A percentile compares a stretch with the other conserved stretches of the same genome.
phyloP scores from a whole-genome alignment of 2,329 filamentous ascomycete genomes.

The Botrytis byssoidea region DNA sequence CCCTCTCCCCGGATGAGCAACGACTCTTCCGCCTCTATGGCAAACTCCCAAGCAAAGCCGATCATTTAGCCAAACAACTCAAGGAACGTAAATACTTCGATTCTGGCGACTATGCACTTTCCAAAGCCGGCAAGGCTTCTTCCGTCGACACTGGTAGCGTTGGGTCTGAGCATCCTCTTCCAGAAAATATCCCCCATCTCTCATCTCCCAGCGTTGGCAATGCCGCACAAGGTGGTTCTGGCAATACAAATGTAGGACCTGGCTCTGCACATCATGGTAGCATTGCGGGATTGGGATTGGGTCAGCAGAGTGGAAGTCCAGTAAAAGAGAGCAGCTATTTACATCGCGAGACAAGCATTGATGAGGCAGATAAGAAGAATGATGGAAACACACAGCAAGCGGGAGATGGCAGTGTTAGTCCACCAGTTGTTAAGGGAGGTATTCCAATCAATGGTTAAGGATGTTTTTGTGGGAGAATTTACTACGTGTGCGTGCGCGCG shows the following conservation, averaged over 20 bases:
- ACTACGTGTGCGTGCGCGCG: slow-evolving; percentile 7
- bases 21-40: slow-evolving; percentile 95
- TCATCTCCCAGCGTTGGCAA: slow-evolving; percentile 56
- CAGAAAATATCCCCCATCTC: slow-evolving; percentile 92
- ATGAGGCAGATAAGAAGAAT: slow-evolving; percentile 52
- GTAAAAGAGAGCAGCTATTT: slow-evolving; percentile 89
- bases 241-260: slow-evolving; percentile 43
- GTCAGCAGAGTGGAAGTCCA: slow-evolving; percentile 66
- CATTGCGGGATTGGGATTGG: slow-evolving; percentile 47
- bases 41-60: slow-evolving; percentile 94
- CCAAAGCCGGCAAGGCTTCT: slow-evolving; percentile 94
- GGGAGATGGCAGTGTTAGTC: slow-evolving; percentile 42
- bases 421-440: slow-evolving; percentile 48
- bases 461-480: slow-evolving; percentile 14
- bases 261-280: slow-evolving; percentile 28
- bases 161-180: slow-evolving; percentile 89
- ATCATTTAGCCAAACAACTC: slow-evolving; percentile 95
- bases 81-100: slow-evolving; percentile 99
- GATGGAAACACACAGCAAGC: slow-evolving; percentile 30
- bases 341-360: slow-evolving; percentile 74
- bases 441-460: slow-evolving; percentile 64
- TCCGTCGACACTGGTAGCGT: slow-evolving; percentile 91
- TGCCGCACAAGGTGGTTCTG: slow-evolving; percentile 43
- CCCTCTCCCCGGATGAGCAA: slow-evolving; percentile 91
- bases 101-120: slow-evolving; percentile 92